Percentiles rank a stretch among this genome's conserved stretches.
phyloP scores from a whole-genome alignment of 352 stramenopile genomes.

The Globisporangium mamillatum region DNA sequence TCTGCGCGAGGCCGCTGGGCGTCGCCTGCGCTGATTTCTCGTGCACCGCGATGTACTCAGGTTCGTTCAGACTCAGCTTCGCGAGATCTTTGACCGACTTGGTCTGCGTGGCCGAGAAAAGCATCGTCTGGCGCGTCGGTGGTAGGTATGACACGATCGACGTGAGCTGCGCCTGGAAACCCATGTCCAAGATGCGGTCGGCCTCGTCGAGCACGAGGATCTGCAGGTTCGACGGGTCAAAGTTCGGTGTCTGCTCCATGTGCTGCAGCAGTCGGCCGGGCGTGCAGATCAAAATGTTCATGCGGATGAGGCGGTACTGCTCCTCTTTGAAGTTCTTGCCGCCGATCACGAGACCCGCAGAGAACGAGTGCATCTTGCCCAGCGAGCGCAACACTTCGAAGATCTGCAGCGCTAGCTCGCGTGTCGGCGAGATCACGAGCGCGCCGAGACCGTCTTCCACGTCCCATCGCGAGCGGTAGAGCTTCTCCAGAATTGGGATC shows the following conservation, averaged over 20 bases:
- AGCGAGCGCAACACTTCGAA: conserved; percentile 97
- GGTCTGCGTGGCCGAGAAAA: conserved; percentile 98
- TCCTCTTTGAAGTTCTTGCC: conserved; percentile 96
- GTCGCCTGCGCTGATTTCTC: conserved; percentile 90
- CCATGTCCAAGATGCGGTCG: conserved; percentile 98
- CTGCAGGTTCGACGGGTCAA: conserved; percentile 93
- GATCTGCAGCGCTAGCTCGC: conserved; percentile 98
- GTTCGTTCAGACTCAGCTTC: conserved; percentile 91
- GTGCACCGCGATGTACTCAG: conserved; percentile 97
- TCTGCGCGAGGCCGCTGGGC: conserved; percentile 92
- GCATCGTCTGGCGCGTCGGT: conserved; percentile 91
- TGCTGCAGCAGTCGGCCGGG: conserved; percentile 97
- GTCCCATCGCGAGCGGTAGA: conserved; percentile 87
- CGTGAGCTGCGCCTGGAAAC: conserved; percentile 98
- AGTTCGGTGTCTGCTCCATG: conserved; percentile 97
- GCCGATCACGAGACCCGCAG: conserved; percentile 95
- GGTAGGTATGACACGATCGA: conserved; percentile 97
- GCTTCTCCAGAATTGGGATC: conserved; percentile 86
- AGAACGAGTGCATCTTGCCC: conserved; percentile 95
- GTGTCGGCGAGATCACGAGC: conserved; percentile 97
- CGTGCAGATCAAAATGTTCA: conserved; percentile 98
- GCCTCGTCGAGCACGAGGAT: conserved; percentile 99
- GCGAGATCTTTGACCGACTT: conserved; percentile 97
- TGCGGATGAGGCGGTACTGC: conserved; percentile 91
- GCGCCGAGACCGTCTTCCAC: conserved; percentile 94